Percentiles rank a stretch among this genome's conserved stretches.
Evolutionary conservation across 2,329 filamentous ascomycete genomes (phyloP).

Genomic region (Colletotrichum phormii): DNA sequence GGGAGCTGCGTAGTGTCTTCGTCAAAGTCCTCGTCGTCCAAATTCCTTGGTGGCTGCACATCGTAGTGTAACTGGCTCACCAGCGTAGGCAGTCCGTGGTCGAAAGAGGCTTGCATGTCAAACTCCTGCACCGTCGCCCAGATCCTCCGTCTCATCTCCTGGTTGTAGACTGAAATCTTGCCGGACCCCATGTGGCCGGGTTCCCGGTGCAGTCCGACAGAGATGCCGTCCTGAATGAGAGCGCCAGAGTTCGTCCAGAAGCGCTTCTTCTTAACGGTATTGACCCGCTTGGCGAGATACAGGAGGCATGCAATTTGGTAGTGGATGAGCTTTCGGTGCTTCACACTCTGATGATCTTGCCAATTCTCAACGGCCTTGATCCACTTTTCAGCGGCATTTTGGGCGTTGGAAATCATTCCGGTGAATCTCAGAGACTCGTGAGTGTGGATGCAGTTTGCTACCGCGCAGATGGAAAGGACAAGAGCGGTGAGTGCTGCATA

Average conservation of each 20-base stretch:
- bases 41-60: constrained; percentile 65
- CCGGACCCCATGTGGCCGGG: constrained; percentile 63
- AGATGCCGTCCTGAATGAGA: constrained; percentile 68
- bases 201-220: constrained; percentile 70
- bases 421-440: constrained; percentile 65
- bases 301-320: constrained; percentile 70
- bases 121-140: constrained; percentile 73
- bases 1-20: constrained; percentile 64
- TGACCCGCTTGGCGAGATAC: constrained; percentile 72
- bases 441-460: constrained; percentile 68
- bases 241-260: constrained; percentile 70
- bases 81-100: constrained; percentile 69
- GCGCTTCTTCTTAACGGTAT: constrained; percentile 73
- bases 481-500: constrained; percentile 67
- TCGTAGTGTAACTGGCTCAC: constrained; percentile 68
- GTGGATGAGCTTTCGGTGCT: constrained; percentile 70
- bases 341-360: constrained; percentile 68
- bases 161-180: constrained; percentile 68
- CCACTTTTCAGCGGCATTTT: constrained; percentile 67
- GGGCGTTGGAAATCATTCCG: constrained; percentile 68
- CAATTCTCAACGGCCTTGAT: constrained; percentile 67
- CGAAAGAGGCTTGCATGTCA: constrained; percentile 71
- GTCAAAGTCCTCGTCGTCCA: constrained; percentile 69
- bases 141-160: constrained; percentile 71
- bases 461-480: constrained; percentile 69